Conservation (phyloP, 805 yeast genomes). For the Starmerella etchellsii region DNA sequence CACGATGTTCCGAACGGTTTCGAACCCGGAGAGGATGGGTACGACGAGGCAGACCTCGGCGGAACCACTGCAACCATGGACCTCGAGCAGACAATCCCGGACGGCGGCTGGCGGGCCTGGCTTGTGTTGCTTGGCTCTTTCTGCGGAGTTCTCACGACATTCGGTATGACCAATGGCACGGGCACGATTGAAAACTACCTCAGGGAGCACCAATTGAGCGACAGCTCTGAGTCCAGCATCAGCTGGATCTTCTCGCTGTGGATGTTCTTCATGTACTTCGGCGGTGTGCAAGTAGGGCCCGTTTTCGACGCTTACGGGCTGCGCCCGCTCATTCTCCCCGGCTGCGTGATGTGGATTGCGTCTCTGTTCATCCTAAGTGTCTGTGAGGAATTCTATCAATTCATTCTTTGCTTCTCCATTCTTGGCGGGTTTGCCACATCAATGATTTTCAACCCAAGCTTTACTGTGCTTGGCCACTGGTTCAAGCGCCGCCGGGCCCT, state of each 20-base stretch:
- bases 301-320: constrained; percentile 50
- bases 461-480: constrained; percentile 52
- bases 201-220: constrained; percentile 37
- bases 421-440: constrained; percentile 37
- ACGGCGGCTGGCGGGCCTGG: constrained; percentile 45
- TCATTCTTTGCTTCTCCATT: constrained; percentile 43
- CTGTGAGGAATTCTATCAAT: constrained; percentile 42
- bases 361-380: constrained; percentile 44
- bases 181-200: constrained; percentile 61
- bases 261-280: constrained; percentile 29
- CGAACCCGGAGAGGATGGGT: too few relatives aligned
- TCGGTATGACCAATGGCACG: constrained; percentile 54
- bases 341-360: constrained; percentile 34
- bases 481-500: constrained; percentile 43
- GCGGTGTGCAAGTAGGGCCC: constrained; percentile 41
- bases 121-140: constrained; percentile 43
- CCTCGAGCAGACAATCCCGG: constrained; percentile 28
- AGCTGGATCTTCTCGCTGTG: constrained; percentile 54
- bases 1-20: too few relatives aligned
- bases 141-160: constrained; percentile 41
- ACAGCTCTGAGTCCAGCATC: constrained; percentile 37
- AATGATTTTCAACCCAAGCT: constrained; percentile 39
- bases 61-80: background rate
- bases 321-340: constrained; percentile 33
- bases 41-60: background rate